A percentile compares a stretch with the other conserved stretches of the same genome.
Evolutionary conservation across 2,329 filamentous ascomycete species (phyloP).

Genomic region (Macrophomina phaseolina): DNA sequence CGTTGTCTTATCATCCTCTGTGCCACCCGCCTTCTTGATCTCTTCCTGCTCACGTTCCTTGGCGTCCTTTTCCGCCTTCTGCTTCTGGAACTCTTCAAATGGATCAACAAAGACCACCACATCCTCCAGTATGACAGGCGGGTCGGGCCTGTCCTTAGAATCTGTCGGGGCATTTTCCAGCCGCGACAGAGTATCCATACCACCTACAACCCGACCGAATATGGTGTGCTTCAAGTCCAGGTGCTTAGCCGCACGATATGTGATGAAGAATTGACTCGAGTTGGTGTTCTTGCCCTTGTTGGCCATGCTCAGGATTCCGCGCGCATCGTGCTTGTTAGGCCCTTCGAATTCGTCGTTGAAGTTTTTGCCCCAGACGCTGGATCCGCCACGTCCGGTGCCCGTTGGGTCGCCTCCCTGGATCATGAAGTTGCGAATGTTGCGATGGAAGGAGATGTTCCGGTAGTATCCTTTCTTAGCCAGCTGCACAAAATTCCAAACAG

Average conservation of each 20-base stretch:
- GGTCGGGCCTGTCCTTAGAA: conserved; percentile 23
- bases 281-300: conserved; percentile 99
- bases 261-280: conserved; percentile 93
- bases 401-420: conserved; percentile 95
- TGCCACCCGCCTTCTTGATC: conserved; percentile 68
- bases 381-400: conserved; percentile 87
- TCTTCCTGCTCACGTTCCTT: conserved; percentile 69
- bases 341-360: conserved; percentile 95
- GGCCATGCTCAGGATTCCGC: conserved; percentile 89
- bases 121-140: conserved; percentile 75
- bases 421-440: conserved; percentile 97
- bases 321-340: conserved; percentile 78
- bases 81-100: conserved; percentile 88
- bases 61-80: conserved; percentile 61
- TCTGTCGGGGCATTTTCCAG: conserved; percentile 83
- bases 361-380: conserved; percentile 90
- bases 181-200: conserved; percentile 70
- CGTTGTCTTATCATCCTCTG: conserved; percentile 86
- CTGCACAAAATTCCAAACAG: conserved; percentile 96
- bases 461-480: conserved; percentile 92
- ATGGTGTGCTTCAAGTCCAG: conserved; percentile 97
- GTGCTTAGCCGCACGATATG: conserved; percentile 82
- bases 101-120: conserved; percentile 90
- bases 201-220: conserved; percentile 84
- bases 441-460: conserved; percentile 80